Percentiles rank a stretch among this genome's conserved stretches.
These are phyloP conservation scores for Heteromeles arbutifolia DNA, from an alignment of 306 rosid species.

Conservation along the genomic window DNA sequence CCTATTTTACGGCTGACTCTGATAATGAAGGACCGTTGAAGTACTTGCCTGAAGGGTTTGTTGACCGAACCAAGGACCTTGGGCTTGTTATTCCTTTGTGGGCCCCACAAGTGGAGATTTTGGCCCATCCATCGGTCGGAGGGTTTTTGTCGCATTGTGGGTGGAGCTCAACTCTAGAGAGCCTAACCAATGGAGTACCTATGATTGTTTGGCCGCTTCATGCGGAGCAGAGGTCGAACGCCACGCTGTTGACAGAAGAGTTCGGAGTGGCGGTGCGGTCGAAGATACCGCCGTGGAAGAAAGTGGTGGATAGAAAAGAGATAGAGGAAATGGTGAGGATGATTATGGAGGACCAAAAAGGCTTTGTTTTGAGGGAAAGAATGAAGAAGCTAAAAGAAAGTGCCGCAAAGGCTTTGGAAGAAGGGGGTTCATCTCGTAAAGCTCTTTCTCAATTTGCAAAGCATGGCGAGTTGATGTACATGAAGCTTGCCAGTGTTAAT, in stretches of 20 bases:
- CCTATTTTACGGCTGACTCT: conserved; percentile 6
- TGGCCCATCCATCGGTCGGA: conserved; percentile 37
- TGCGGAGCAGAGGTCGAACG: conserved; percentile 54
- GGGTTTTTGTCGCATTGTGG: conserved; percentile 50
- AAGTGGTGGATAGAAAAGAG: conserved; percentile 23
- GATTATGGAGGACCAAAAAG: conserved; percentile 38
- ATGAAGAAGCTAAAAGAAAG: conserved; percentile 16
- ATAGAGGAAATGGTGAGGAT: conserved; percentile 33
- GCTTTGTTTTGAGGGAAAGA: conserved; percentile 3
- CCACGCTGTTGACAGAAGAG: conserved; percentile 36
- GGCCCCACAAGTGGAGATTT: conserved; percentile 41
- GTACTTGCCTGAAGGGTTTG: conserved; percentile 48
- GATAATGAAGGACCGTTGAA: neutral
- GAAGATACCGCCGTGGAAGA: neutral
- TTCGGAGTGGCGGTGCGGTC: conserved; percentile 18
- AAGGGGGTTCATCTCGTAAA: conserved; percentile 28
- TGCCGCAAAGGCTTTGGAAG: conserved; percentile 23
- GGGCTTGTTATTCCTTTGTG: conserved; percentile 26
- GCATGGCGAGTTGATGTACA: too few relatives aligned
- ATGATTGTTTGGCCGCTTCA: conserved; percentile 56
- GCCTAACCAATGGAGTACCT: conserved; percentile 38
- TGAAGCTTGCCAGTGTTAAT: too few relatives aligned
- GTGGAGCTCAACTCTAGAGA: conserved; percentile 44
- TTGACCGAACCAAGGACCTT: conserved; percentile 15
- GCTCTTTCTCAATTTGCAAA: conserved; percentile 15